Base-by-base conservation (phyloP, 2,329 filamentous ascomycete species). In the Xylariaceae sp. region DNA sequence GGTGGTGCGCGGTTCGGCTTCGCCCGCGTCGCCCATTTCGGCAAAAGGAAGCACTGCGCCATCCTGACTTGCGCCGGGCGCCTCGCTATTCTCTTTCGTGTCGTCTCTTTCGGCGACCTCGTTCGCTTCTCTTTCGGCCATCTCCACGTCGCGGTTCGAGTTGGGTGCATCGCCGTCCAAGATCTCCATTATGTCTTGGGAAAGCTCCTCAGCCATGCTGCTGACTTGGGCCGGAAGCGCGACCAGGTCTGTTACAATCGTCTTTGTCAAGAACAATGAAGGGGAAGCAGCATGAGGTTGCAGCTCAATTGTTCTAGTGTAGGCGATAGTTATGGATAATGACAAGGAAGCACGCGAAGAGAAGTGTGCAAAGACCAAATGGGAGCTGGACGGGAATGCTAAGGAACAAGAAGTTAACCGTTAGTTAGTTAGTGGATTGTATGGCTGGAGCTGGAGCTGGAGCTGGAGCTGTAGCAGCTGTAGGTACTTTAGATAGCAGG, bases 21-120 rank as follows among this genome's bases (percentile, higher is more conserved):
- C 60, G n/a, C 65, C 65, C 2, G 67, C 63, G 11, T 62, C 60
- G 44, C 68, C 66, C 9, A 70, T 70, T 40, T 72, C 71, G 39
- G 72, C 70, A 35, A 74, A 73, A 37, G 72, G 71, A 4, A 75
- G 67, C 32, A 73, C 72, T 19, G 47, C 57, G 46, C 46, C 49
- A 29, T 60, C 61, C 19, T 46, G 34, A n/a, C 62, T 65, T 6
- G 70, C 51, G 46, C n/a, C 12, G 35, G 35, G 35, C 35, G 35
- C 35, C 4, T 40, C 39, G 29, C n/a, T 45, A 61, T 7, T 61
- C 9, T 27, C 40, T 37, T 47, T 72, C 29, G 57, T 63, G 57
- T 71, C 69, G 9, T 66, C 66, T 2, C 62, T 67, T 40, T 72
- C 67, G 39, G 19, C 19, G 19, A 19, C 19, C 19, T 19, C 19